Base-by-base conservation (phyloP, 306 rosid species). In the Canavalia gladiata region DNA sequence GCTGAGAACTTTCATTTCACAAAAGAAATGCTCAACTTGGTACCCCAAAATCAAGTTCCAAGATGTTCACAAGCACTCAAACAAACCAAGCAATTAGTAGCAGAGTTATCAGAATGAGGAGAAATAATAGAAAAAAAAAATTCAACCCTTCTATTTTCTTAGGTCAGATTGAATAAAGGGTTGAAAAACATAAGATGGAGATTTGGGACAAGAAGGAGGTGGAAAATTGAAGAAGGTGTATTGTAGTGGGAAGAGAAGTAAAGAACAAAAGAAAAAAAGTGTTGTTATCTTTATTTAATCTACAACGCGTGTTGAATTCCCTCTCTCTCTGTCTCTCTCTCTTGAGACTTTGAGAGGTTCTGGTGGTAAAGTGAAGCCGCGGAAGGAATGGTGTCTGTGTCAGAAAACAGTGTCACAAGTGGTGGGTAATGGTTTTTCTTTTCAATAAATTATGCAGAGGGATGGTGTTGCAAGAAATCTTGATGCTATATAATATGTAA, bases 371-470 rank as follows among this genome's bases (percentile, higher is more conserved):
- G 84, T 34, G 75, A 80, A 84, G 84, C 86, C 72, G 72, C 68
- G 63, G 87, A 87, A 82, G 88, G 84, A 84, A 64, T 68, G 57
- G 58, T 58, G 97, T 88, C 91, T 7, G 30, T 59, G 85, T 88
- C 94, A 79, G 81, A 49, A 50, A 63, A 76, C 63, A 49, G 73
- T 47, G 73, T 35, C 33, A 52, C 46, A 46, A 47, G 71, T 58
- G 57, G 79, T 57, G 50, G 71, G 71, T 62, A 29, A 33, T 75
- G 68, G 68, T 30, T 75, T 75, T 75, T 57, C 57, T 75, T 59
- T 59, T 11, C 41, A 76, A 63, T 76, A 76, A 50, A 64, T 49
- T 63, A 35, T 76, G 81, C 81, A 63, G 52, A 13, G 59, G 9
- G 18, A 25, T 34, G 64, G n/a, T 9, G 65, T 50, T 39, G 42